Conservation (phyloP, 306 rosid genomes). For the Heteromeles arbutifolia region DNA sequence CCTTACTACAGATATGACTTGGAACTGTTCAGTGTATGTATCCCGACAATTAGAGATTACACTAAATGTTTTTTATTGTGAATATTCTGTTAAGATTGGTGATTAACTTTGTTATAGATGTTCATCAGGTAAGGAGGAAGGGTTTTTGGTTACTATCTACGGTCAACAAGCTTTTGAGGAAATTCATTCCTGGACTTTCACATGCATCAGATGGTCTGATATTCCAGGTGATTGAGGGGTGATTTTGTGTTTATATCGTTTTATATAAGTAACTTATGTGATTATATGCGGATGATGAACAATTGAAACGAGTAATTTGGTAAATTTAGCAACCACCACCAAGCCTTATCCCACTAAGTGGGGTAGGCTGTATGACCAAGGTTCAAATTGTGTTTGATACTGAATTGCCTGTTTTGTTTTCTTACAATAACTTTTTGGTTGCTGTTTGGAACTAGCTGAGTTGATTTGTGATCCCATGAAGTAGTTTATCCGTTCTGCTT, state of each 20-base stretch:
- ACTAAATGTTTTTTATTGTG: background rate
- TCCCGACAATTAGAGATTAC: conserved; percentile 5
- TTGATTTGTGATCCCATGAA: too few species aligned
- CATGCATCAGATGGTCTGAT: conserved; percentile 93
- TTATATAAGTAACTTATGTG: background rate
- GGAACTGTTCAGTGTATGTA: conserved; percentile 86
- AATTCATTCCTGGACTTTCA: conserved; percentile 85
- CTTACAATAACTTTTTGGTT: too few species aligned
- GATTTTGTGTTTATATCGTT: background rate
- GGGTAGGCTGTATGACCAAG: too few species aligned
- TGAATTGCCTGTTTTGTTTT: too few species aligned
- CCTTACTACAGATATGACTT: conserved; percentile 80
- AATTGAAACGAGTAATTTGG: too few species aligned
- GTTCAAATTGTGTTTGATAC: too few species aligned
- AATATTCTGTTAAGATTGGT: background rate
- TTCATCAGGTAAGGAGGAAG: conserved; percentile 85
- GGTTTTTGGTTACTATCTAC: conserved; percentile 92
- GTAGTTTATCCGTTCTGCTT: too few species aligned
- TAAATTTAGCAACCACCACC: too few species aligned
- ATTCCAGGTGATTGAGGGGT: conserved; percentile 60
- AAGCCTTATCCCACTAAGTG: too few species aligned
- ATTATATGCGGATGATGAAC: too few species aligned
- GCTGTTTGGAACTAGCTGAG: too few species aligned
- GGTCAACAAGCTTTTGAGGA: conserved; percentile 66
- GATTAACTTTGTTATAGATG: conserved; percentile 17